Conservation (phyloP, 495 filamentous ascomycete genomes). For the Ascodesmis nigricans region DNA sequence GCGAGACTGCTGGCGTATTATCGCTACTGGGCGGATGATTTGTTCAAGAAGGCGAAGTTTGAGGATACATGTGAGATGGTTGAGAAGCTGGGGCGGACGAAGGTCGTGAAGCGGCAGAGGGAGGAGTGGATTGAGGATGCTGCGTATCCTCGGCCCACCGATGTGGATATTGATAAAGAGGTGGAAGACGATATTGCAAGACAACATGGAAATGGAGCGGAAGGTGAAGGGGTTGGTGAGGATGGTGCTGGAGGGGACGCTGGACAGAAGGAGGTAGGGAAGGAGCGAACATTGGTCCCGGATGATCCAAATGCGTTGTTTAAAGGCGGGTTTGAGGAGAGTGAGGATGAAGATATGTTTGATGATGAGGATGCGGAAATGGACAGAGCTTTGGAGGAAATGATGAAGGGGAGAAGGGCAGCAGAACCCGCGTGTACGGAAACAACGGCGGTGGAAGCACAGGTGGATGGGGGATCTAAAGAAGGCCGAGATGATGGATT, state of each 20-base stretch:
- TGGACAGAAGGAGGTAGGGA: conserved; percentile 1
- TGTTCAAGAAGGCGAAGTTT: conserved; percentile 89
- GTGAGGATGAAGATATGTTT: conserved; percentile 8
- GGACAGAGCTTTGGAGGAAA: conserved; percentile 10
- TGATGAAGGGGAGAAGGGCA: not conserved
- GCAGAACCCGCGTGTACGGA: not conserved
- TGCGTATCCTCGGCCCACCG: conserved; percentile 8
- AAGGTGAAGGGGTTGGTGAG: conserved; percentile 20
- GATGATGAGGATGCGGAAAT: conserved; percentile 11
- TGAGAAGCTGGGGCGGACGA: conserved; percentile 78
- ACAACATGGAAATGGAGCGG: conserved; percentile 30
- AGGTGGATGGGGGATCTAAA: too few relatives aligned
- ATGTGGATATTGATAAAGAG: conserved; percentile 21
- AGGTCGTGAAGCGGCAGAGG: conserved; percentile 39
- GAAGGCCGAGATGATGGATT: too few relatives aligned
- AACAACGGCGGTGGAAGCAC: not conserved
- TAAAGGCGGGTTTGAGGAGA: conserved; percentile 1
- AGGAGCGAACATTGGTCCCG: not conserved
- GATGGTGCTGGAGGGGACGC: conserved; percentile 1
- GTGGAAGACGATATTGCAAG: conserved; percentile 31
- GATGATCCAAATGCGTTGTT: conserved; percentile 5
- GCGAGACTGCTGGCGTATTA: conserved; percentile 69
- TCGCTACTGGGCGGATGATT: conserved; percentile 88
- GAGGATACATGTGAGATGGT: conserved; percentile 75
- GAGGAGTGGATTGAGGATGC: conserved; percentile 63